Evolutionary conservation across 768 basidiomycete species (phyloP).

Genomic region (Leccinum obscurum): DNA sequence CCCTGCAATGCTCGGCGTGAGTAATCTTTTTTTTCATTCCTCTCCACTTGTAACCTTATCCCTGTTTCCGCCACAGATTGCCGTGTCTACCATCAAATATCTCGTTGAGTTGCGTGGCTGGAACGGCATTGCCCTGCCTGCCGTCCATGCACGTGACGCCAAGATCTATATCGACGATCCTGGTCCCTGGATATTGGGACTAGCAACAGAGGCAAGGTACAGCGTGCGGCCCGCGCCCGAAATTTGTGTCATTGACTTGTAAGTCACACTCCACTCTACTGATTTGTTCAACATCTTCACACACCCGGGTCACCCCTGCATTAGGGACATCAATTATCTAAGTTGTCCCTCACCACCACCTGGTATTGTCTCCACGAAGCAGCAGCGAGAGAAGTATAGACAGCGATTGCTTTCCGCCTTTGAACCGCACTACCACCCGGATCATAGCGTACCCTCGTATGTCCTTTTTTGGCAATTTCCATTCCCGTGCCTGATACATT

Average conservation of each 20-base stretch:
- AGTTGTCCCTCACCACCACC: constrained; percentile 79
- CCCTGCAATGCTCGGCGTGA: constrained; percentile 86
- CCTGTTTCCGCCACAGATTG: constrained; percentile 50
- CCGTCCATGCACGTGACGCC: constrained; percentile 86
- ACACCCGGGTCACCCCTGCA: not conserved
- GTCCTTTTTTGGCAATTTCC: constrained; percentile 7
- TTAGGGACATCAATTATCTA: constrained; percentile 81
- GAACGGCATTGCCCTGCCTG: constrained; percentile 82
- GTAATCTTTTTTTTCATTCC: constrained; percentile 15
- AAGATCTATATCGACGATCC: constrained; percentile 95
- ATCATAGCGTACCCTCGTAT: constrained; percentile 76
- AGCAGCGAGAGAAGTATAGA: constrained; percentile 79
- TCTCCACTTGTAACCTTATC: not conserved
- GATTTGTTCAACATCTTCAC: constrained; percentile 7
- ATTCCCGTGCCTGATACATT: not conserved
- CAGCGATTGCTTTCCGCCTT: constrained; percentile 75
- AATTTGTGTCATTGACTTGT: constrained; percentile 87
- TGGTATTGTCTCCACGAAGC: constrained; percentile 71
- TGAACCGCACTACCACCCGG: constrained; percentile 86
- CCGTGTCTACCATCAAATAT: constrained; percentile 88
- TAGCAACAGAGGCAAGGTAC: constrained; percentile 83
- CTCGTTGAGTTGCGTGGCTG: constrained; percentile 91
- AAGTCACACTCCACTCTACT: constrained; percentile 32
- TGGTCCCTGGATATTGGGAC: constrained; percentile 94
- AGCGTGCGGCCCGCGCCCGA: constrained; percentile 74